Percentiles rank a stretch among this genome's conserved stretches.
These are phyloP conservation scores for Fusarium sp. DNA, from an alignment of 2,329 filamentous ascomycete genomes.

Conservation along the genomic window DNA sequence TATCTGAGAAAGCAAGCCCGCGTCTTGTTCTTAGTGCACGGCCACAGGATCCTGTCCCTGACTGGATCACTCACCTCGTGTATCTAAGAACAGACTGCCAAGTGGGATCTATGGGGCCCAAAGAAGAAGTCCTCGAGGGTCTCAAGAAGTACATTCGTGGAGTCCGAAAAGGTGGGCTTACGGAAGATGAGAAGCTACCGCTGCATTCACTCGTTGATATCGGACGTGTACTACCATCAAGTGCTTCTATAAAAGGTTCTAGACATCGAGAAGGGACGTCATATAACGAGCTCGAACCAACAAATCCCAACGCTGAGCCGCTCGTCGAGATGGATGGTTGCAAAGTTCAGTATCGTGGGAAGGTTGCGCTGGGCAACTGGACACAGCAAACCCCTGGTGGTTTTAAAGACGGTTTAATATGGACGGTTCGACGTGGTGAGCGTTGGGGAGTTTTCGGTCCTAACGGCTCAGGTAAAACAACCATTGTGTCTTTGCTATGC, in stretches of 20 bases:
- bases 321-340: conserved; percentile 91
- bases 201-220: conserved; percentile 63
- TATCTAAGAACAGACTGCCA: conserved; percentile 77
- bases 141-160: conserved; percentile 62
- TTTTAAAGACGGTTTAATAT: conserved; percentile 74
- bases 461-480: conserved; percentile 97
- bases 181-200: conserved; percentile 63
- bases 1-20: conserved; percentile 76
- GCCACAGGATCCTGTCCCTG: conserved; percentile 87
- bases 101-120: conserved; percentile 74
- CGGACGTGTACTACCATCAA: conserved; percentile 58
- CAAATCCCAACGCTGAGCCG: conserved; percentile 67
- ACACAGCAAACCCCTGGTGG: conserved; percentile 66
- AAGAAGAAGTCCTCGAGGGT: conserved; percentile 69
- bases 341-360: conserved; percentile 81
- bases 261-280: conserved; percentile 17
- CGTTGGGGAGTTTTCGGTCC: conserved; percentile 94
- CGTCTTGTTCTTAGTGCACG: conserved; percentile 81
- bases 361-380: conserved; percentile 86
- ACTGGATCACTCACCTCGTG: conserved; percentile 89
- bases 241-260: conserved; percentile 27
- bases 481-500: conserved; percentile 89
- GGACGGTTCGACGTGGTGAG: conserved; percentile 85
- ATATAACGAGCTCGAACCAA: conserved; percentile 37
- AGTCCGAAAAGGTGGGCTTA: conserved; percentile 58